These are phyloP conservation scores for Leptodontidium sp. DNA, from an alignment of 2,329 filamentous ascomycete genomes.

Conservation along the genomic window DNA sequence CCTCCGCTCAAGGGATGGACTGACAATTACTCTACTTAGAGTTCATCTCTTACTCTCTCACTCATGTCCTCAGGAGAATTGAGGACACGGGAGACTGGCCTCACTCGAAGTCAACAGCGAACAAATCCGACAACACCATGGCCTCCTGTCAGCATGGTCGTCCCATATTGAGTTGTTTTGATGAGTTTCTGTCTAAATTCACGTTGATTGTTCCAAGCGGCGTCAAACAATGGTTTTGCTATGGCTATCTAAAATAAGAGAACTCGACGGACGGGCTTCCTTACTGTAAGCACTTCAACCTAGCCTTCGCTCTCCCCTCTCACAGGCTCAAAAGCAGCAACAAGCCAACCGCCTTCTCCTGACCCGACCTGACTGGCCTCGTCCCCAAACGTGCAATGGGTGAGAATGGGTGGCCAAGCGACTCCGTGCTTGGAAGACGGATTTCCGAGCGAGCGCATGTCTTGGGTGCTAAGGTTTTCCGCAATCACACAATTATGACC, in stretches of 20 bases:
- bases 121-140: background rate
- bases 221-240: background rate
- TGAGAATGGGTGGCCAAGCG: conserved; percentile 16
- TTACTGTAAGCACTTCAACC: background rate
- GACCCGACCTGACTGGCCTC: background rate
- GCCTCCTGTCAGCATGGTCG: background rate
- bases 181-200: background rate
- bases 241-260: background rate
- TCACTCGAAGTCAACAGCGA: background rate
- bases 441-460: conserved; percentile 5
- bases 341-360: background rate
- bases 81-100: background rate
- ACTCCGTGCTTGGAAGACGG: conserved; percentile 19
- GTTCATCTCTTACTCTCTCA: conserved; percentile 1
- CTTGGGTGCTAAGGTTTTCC: conserved; percentile 11
- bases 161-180: background rate
- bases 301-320: background rate
- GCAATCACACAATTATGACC: background rate
- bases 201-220: background rate
- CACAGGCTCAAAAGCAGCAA: background rate
- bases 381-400: conserved; percentile 7
- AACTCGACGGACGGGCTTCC: background rate
- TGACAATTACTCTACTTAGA: background rate
- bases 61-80: background rate
- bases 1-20: too few relatives aligned